Evolutionary conservation across 2,329 filamentous ascomycete species (phyloP).

Genomic region (Ilyonectria destructans): DNA sequence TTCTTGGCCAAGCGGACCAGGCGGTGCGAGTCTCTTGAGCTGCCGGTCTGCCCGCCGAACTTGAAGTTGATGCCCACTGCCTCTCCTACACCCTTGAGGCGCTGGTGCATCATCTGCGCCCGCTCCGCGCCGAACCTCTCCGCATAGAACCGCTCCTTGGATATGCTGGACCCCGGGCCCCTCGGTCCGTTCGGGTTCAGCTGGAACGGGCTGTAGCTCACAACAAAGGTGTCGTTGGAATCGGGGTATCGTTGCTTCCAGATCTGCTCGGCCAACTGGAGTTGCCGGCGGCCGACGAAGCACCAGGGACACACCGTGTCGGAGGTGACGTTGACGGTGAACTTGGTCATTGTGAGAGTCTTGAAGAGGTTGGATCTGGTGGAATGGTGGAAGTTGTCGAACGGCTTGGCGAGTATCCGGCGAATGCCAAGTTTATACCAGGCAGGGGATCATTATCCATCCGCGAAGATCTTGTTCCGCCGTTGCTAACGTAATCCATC

Average conservation of each 20-base stretch:
- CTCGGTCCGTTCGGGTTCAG: conserved; percentile 57
- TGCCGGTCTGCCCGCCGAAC: conserved; percentile 80
- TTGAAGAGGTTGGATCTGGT: neutral
- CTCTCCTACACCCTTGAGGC: conserved; percentile 52
- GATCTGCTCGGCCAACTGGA: conserved; percentile 62
- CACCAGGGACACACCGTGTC: conserved; percentile 69
- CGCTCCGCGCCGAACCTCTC: conserved; percentile 77
- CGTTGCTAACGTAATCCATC: neutral
- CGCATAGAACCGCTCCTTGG: conserved; percentile 58
- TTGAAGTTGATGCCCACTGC: conserved; percentile 62
- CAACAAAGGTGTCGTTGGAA: conserved; percentile 72
- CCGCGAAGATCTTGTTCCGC: neutral
- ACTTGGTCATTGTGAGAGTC: conserved; percentile 70
- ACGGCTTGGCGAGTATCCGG: neutral
- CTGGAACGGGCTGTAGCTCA: conserved; percentile 65
- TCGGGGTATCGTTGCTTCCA: conserved; percentile 60
- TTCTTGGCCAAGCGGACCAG: conserved; percentile 66
- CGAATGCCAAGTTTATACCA: conserved; percentile 1
- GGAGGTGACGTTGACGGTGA: conserved; percentile 64
- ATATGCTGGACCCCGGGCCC: conserved; percentile 51
- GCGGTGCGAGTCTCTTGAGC: conserved; percentile 85
- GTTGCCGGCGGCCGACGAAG: conserved; percentile 65
- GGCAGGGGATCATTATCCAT: conserved; percentile 8
- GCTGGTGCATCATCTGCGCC: conserved; percentile 55
- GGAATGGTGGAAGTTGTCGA: neutral